Evolutionary conservation across 192 early-diverging fungal genomes (phyloP).

Genomic region (Coemansia sp.): DNA sequence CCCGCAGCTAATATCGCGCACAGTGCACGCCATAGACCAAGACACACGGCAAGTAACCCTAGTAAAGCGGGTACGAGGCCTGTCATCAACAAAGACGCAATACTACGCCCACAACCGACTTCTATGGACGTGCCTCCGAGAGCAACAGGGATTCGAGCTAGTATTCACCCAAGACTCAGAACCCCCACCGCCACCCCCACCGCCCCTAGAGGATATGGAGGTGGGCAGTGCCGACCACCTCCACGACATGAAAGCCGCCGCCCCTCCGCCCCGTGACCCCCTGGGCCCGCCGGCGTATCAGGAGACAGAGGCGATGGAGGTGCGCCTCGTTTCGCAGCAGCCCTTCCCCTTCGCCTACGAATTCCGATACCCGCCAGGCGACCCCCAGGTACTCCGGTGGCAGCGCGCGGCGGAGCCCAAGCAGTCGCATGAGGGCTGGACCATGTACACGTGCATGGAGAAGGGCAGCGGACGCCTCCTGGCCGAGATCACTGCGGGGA

Average conservation of each 20-base stretch:
- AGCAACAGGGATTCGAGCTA: constrained; percentile 26
- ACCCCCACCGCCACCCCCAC: constrained; percentile 6
- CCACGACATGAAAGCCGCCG: constrained; percentile 22
- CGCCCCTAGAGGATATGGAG: not conserved
- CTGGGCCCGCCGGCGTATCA: constrained; percentile 44
- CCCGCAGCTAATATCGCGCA: constrained; percentile 24
- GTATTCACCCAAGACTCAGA: constrained; percentile 18
- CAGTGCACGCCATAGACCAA: constrained; percentile 24
- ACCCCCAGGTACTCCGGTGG: constrained; percentile 17
- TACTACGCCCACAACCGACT: not conserved
- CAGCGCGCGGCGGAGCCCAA: constrained; percentile 19
- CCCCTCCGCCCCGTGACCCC: not conserved
- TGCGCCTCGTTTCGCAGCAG: constrained; percentile 7
- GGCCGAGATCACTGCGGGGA: constrained; percentile 23
- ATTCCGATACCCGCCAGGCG: constrained; percentile 14
- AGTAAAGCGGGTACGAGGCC: constrained; percentile 9
- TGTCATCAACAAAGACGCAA: constrained; percentile 6
- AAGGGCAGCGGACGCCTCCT: constrained; percentile 20
- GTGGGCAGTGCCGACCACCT: not conserved
- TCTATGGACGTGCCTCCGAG: constrained; percentile 30
- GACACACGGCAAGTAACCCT: constrained; percentile 3
- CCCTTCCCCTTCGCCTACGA: constrained; percentile 32
- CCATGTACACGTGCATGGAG: constrained; percentile 37
- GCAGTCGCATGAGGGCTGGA: constrained; percentile 8
- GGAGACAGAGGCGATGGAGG: constrained; percentile 16